These are phyloP conservation scores for Emergomyces orientalis DNA, from an alignment of 2,329 filamentous ascomycete genomes.

Conservation along the genomic window DNA sequence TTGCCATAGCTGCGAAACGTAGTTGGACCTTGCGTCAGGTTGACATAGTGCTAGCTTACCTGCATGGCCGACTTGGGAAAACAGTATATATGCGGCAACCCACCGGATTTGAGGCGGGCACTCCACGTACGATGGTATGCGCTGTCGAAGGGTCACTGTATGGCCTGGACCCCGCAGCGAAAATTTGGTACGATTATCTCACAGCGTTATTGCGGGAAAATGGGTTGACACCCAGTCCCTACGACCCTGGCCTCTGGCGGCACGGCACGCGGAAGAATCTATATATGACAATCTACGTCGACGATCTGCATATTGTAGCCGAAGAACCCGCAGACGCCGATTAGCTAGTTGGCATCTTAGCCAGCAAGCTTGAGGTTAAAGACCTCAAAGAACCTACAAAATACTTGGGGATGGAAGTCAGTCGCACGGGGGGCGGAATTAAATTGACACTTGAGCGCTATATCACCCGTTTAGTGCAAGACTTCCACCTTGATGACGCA, in stretches of 20 bases:
- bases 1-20: not conserved
- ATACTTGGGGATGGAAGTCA: not conserved
- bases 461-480: not conserved
- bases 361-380: not conserved
- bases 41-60: not conserved
- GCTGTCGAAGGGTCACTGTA: not conserved
- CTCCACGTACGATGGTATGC: not conserved
- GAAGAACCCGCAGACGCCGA: not conserved
- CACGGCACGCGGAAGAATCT: not conserved
- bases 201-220: not conserved
- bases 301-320: not conserved
- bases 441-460: not conserved
- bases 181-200: not conserved
- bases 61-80: not conserved
- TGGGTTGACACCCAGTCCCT: not conserved
- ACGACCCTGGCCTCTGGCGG: not conserved
- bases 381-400: not conserved
- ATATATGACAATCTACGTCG: not conserved
- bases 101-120: not conserved
- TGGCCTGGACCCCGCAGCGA: not conserved
- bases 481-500: not conserved
- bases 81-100: not conserved
- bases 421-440: fast-evolving
- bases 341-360: not conserved
- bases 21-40: not conserved